Evolutionary conservation across 2,329 filamentous ascomycete species (phyloP).

Genomic region (Pseudopyricularia cyperi): DNA sequence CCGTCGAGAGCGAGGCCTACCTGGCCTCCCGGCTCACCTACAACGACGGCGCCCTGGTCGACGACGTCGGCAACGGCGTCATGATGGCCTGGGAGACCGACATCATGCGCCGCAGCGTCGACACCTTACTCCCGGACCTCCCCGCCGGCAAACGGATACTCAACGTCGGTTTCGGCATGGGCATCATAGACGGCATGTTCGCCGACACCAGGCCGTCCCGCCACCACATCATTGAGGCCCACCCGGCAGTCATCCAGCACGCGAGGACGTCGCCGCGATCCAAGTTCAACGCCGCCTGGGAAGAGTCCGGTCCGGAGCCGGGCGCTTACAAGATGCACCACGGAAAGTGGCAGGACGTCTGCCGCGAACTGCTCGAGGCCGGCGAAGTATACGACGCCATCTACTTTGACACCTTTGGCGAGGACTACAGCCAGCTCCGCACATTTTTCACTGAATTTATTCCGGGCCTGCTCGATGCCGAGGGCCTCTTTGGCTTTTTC

Average conservation of each 20-base stretch:
- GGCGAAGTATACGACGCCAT: slow-evolving; percentile 72
- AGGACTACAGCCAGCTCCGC: slow-evolving; percentile 76
- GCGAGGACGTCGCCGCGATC: slow-evolving; percentile 25
- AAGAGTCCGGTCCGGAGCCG: slow-evolving; percentile 37
- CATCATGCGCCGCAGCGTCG: slow-evolving; percentile 71
- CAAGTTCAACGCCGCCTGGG: slow-evolving; percentile 43
- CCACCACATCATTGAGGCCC: slow-evolving; percentile 81
- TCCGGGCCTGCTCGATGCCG: slow-evolving; percentile 59
- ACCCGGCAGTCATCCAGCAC: slow-evolving; percentile 60
- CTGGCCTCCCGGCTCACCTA: slow-evolving; percentile 55
- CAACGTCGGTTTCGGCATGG: slow-evolving; percentile 86
- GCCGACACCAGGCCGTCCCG: slow-evolving; percentile 50
- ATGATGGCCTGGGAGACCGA: slow-evolving; percentile 92
- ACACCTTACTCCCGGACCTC: slow-evolving; percentile 40
- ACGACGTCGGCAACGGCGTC: slow-evolving; percentile 66
- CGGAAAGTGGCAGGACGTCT: slow-evolving; percentile 71
- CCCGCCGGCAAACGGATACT: slow-evolving; percentile 52
- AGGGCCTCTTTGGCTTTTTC: slow-evolving; percentile 74
- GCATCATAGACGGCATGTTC: slow-evolving; percentile 71
- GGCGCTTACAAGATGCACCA: slow-evolving; percentile 62
- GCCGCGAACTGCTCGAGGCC: slow-evolving; percentile 52
- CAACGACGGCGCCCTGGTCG: slow-evolving; percentile 53
- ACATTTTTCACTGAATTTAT: slow-evolving; percentile 83
- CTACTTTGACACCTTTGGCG: slow-evolving; percentile 96
- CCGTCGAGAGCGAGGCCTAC: slow-evolving; percentile 54